Evolutionary conservation across 192 early-diverging fungal genomes (phyloP), one percentile per base, ranked within the genome.

Genomic region (Backusella sp.): DNA sequence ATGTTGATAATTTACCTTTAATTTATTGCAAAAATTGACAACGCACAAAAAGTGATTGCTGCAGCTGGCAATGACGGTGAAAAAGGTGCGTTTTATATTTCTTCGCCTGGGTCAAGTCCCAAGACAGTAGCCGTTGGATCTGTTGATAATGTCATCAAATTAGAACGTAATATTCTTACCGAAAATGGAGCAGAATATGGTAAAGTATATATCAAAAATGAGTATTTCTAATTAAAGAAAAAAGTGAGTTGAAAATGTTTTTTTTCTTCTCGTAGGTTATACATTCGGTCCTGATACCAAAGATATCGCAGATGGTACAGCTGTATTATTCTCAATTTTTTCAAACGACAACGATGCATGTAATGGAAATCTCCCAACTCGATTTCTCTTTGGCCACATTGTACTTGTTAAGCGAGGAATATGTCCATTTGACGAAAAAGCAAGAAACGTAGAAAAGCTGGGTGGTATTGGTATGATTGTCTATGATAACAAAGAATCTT

Each of bases 401-500:
- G 84, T 85, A 17, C 75, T 96, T 49, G 82, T 94, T 66, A 88
- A 89, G 37, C 90, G 93, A 49, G 93, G 93, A 6, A 80, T 73
- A n/a, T 96, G 94, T 71, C 86, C 83, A 0, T 92, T 93, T 79
- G 84, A 82, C 6, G 78, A 85, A 42, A 96, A 96, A 82, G 78
- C 89, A 4, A 71, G 41, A 0, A 82, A 86, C 65, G 90, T 90
- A 0, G 81, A 84, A 30, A 72, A 36, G 7, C 87, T 89, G 14
- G 91, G 91, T 32, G 93, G 92, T 0, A 73, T 84, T 26, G 93
- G 80, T 35, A 86, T 91, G 8, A 77, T 95, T 32, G 78, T 95
- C 17, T 93, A 91, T 81, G 88, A 93, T 81, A 72, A 72, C 9
- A 68, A 81, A 36, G 73, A 77, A 0, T 62, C 36, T 0, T 2